A percentile compares a stretch with the other conserved stretches of the same genome.
Conservation (phyloP, 306 rosid genomes). For the Castanea sativa region DNA sequence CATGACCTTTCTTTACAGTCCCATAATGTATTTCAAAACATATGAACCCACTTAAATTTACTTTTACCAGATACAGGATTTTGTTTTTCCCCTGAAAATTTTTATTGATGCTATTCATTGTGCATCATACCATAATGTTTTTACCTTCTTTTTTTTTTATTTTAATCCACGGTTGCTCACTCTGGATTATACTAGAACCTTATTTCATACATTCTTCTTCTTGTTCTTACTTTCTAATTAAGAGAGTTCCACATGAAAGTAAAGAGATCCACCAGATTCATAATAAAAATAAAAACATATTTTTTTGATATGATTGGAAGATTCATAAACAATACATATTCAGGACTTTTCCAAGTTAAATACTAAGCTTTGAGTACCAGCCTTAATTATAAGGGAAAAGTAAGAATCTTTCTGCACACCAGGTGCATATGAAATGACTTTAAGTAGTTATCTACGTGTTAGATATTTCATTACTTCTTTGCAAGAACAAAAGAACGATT, state of each 20-base stretch:
- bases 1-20: neutral
- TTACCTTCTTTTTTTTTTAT: neutral
- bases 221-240: slow-evolving; percentile 1
- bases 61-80: neutral
- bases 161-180: neutral
- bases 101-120: neutral
- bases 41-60: neutral
- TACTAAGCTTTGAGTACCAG: neutral
- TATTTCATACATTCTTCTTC: too few relatives aligned
- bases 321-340: neutral
- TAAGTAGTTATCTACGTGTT: neutral
- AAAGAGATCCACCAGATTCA: neutral
- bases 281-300: too few relatives aligned
- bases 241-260: neutral
- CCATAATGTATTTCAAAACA: neutral
- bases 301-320: neutral
- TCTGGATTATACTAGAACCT: neutral
- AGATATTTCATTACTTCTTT: neutral
- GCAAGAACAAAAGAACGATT: slow-evolving; percentile 3
- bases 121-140: neutral
- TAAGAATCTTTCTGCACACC: neutral
- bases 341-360: neutral
- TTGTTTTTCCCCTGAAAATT: neutral
- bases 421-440: neutral
- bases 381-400: slow-evolving; percentile 9